Percentiles rank a stretch among this genome's conserved stretches.
phyloP scores from a whole-genome alignment of 2,329 filamentous ascomycete genomes.

The Nigrospora osmanthi region DNA sequence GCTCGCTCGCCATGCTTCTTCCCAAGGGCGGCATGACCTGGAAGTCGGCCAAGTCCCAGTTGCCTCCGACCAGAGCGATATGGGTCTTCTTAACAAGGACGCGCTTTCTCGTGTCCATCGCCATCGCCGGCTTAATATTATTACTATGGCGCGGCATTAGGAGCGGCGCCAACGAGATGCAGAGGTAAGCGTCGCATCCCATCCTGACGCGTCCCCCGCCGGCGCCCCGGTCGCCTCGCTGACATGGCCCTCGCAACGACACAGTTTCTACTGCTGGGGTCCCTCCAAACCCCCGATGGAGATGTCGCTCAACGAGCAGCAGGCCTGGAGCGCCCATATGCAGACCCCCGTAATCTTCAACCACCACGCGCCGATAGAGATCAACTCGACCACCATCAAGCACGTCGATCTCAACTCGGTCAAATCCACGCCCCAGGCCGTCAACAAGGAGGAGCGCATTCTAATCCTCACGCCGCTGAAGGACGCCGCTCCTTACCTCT shows the following conservation, averaged over 20 bases:
- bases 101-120: slow-evolving; percentile 68
- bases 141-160: slow-evolving; percentile 85
- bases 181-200: slow-evolving; percentile 56
- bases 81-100: slow-evolving; percentile 66
- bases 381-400: slow-evolving; percentile 74
- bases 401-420: slow-evolving; percentile 80
- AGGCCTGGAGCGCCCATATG: slow-evolving; percentile 79
- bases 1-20: slow-evolving; percentile 63
- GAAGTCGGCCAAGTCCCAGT: slow-evolving; percentile 76
- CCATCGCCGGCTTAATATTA: slow-evolving; percentile 61
- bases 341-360: slow-evolving; percentile 95
- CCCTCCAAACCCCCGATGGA: slow-evolving; percentile 93
- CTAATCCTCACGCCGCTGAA: slow-evolving; percentile 90
- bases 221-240: slow-evolving; percentile 2
- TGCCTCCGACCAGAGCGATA: slow-evolving; percentile 70
- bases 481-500: slow-evolving; percentile 74
- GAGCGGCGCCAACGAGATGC: slow-evolving; percentile 76
- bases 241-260: slow-evolving; percentile 8
- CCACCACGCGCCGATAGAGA: slow-evolving; percentile 77
- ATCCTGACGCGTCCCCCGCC: too few species aligned
- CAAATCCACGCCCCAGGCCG: slow-evolving; percentile 70
- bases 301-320: slow-evolving; percentile 87
- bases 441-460: slow-evolving; percentile 75
- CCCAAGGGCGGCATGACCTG: slow-evolving; percentile 85
- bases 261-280: slow-evolving; percentile 94